Evolutionary conservation across 1,284 basidiomycete genomes (phyloP), one percentile per base, ranked within the genome.

Genomic region (Ganoderma lucidum): DNA sequence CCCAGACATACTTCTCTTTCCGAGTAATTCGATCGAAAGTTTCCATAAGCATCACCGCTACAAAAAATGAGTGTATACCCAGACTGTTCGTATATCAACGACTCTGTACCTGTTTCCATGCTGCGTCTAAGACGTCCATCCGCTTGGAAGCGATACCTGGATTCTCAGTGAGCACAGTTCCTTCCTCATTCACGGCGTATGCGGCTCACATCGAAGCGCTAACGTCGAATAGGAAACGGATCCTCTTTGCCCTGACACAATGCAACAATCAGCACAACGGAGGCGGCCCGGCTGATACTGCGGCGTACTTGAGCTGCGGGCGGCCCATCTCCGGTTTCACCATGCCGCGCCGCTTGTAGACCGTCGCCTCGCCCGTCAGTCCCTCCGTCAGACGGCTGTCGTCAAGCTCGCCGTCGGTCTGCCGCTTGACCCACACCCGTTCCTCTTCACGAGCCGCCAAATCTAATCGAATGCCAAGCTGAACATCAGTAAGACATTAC

Each of bases 1-100:
- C 90, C 90, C 90, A 91, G 12, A 87, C 86, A 76, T 89, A 91
- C 78, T 91, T 91, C 72, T 90, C 89, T 76, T 90, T 90, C 62
- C 87, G 78, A 5, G 87, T 86, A 12, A 91, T 79, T 10, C 85
- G 84, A 64, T 87, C 84, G 74, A 91, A 90, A 1, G 87, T 89
- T 74, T 91, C 90, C 89, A 91, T 90, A 56, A 91, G 77, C 90
- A 91, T 91, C 8, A 87, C 88, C 39, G 88, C 89, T 90, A 66
- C n/a, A 45, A 55, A 19, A 37, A 10, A 41, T 61, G 19, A 67
- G 45, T 63, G 23, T 32, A 30, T 53, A 10, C 15, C 28, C 14
- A 17, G 3, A 1, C 14, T 39, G 45, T 6, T 60, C 19, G 48
- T 17, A 39, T 45, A 4, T 32, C 4, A 19, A 28, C 14, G 64